phyloP scores from a whole-genome alignment of 2,329 filamentous ascomycete species.

The Xylariomycetidae sp. region DNA sequence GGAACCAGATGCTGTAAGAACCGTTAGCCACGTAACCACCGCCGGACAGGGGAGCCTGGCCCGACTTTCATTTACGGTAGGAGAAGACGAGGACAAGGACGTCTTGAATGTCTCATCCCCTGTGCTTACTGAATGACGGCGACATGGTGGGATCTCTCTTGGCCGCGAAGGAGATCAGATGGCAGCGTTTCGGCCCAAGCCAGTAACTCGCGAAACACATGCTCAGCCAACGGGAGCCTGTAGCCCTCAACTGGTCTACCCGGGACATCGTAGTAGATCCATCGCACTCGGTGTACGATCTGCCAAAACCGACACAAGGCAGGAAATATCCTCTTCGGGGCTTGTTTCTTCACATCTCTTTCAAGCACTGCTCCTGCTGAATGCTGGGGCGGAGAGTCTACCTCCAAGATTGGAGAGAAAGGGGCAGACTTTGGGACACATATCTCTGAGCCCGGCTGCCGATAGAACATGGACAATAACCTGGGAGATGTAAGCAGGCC shows the following conservation, averaged over 20 bases:
- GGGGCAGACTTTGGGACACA: slow-evolving; percentile 19
- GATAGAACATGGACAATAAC: slow-evolving; percentile 26
- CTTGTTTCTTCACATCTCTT: no score
- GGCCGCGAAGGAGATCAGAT: slow-evolving; percentile 15
- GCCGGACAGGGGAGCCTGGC: background rate
- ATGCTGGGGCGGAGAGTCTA: no score
- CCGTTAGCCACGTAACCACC: slow-evolving; percentile 1
- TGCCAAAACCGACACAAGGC: slow-evolving; percentile 30
- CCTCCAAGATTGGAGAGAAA: slow-evolving; percentile 15
- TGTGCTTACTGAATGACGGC: slow-evolving; percentile 31
- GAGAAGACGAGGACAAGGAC: background rate
- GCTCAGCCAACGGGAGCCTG: slow-evolving; percentile 26
- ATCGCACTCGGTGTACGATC: slow-evolving; percentile 28
- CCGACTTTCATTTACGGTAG: background rate
- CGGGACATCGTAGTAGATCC: slow-evolving; percentile 21
- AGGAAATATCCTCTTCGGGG: slow-evolving; percentile 23
- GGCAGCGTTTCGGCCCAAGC: slow-evolving; percentile 31
- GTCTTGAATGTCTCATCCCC: no score
- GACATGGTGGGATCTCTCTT: slow-evolving; percentile 28
- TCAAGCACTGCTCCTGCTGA: no score
- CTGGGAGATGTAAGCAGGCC: slow-evolving; percentile 12
- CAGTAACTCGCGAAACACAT: slow-evolving; percentile 33
- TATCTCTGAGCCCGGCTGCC: slow-evolving; percentile 24
- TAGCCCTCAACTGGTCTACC: slow-evolving; percentile 8
- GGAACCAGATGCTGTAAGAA: slow-evolving; percentile 34